Base-by-base conservation (phyloP, 176 grass and related monocot species). In the Rhynchospora tenuis region DNA sequence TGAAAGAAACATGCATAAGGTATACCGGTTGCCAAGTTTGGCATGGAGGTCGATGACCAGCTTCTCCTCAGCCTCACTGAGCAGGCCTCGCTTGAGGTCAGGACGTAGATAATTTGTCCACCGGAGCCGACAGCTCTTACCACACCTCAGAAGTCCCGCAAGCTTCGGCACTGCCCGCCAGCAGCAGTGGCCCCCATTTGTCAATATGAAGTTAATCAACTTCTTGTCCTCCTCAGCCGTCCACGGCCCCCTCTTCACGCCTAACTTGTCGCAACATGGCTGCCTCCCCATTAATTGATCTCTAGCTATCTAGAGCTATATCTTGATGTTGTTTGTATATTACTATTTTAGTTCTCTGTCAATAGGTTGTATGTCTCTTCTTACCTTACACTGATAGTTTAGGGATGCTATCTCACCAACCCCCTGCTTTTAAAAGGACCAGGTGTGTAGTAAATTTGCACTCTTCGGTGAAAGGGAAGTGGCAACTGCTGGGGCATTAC, bases 61-160 rank as follows among this genome's bases (percentile, higher is more conserved):
- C 69, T 88, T 85, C 83, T 98, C 95, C 88, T 98, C 95, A 57
- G 86, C 87, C n/a, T 93, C 92, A 24, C 79, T 93, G 78, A 98
- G 92, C 2, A 94, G 89, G 7, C 95, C 95, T 38, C 92, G 87
- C 87, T 98, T 98, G 77, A 98, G 90, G 84, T 92, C 95, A 7
- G 95, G 92, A 22, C 92, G 92, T 45, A 98, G 83, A 86, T 98
- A 98, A 81, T 98, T 98, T 4, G 92, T 91, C 95, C 95, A 98
- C 9, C 95, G 84, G 31, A 98, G 91, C 65, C 95, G 68, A 85
- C 95, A 98, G 84, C 95, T 98, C 92, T 98, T 98, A 27, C 95
- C 95, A 84, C 92, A 98, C 48, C 95, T 87, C 38, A 93, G 82
- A 59, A 98, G 86, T 1, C 95, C 95, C 0, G 92, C 95, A 10